Evolutionary conservation across 805 yeast species (phyloP).

Genomic region (Yamadazyma phyllophila): DNA sequence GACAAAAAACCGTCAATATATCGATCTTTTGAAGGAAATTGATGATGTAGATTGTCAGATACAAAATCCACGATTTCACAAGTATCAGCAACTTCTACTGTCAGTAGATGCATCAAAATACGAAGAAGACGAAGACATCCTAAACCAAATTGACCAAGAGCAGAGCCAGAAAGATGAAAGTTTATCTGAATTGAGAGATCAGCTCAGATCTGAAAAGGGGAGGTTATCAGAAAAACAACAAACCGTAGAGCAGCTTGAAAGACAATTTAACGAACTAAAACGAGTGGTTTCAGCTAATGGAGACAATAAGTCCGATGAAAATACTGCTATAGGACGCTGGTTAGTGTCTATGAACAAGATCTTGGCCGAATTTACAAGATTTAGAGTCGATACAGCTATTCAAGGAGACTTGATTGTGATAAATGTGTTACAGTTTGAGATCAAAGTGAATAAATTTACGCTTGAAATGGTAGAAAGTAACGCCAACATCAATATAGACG

Average conservation of each 20-base stretch:
- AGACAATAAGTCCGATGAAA: background rate
- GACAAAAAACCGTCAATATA: conserved; percentile 24
- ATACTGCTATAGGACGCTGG: conserved; percentile 14
- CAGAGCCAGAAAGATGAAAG: background rate
- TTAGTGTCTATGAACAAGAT: conserved; percentile 12
- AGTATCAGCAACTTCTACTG: conserved; percentile 7
- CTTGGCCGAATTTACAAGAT: conserved; percentile 4
- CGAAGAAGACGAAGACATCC: conserved; percentile 1
- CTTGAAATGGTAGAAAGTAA: conserved; percentile 8
- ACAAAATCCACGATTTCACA: conserved; percentile 3
- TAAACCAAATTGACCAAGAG: background rate
- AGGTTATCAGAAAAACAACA: background rate
- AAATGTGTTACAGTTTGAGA: conserved; percentile 5
- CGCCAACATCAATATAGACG: conserved; percentile 7
- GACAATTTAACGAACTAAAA: conserved; percentile 1
- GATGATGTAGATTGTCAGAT: conserved; percentile 20
- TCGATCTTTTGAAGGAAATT: conserved; percentile 24
- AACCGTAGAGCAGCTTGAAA: background rate
- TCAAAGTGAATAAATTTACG: conserved; percentile 10
- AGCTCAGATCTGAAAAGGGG: background rate
- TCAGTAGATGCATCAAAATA: conserved; percentile 8
- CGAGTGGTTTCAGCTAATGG: background rate
- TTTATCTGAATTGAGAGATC: background rate
- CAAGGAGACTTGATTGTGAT: conserved; percentile 8
- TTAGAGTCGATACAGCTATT: conserved; percentile 8